Percentiles rank a stretch among this genome's conserved stretches.
Evolutionary conservation across 306 rosid species (phyloP).

Genomic region (Vigna unguiculata): DNA sequence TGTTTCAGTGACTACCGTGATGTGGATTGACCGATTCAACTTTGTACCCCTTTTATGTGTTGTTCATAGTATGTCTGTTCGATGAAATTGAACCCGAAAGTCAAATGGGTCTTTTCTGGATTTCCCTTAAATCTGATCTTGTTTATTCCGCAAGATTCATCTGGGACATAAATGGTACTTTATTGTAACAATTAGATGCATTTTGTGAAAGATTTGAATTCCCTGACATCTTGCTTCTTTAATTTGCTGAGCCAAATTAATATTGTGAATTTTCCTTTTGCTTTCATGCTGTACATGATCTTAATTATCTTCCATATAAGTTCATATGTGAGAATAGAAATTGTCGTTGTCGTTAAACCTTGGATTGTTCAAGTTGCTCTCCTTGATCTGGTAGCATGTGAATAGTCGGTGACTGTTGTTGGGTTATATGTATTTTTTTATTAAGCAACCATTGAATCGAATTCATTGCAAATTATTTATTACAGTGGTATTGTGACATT

Average conservation of each 20-base stretch:
- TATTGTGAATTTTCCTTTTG: slow-evolving; percentile 11
- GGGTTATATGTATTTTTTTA: background rate
- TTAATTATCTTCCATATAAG: slow-evolving; percentile 3
- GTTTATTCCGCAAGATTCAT: slow-evolving; percentile 30
- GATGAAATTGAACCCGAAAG: slow-evolving; percentile 31
- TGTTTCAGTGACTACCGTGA: slow-evolving; percentile 29
- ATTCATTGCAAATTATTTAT: slow-evolving; percentile 26
- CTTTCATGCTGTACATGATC: slow-evolving; percentile 15
- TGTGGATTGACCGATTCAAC: slow-evolving; percentile 29
- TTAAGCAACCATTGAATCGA: background rate
- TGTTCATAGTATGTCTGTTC: slow-evolving; percentile 7
- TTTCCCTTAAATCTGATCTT: slow-evolving; percentile 26
- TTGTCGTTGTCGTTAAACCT: slow-evolving; percentile 19
- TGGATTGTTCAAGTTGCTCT: slow-evolving; percentile 32
- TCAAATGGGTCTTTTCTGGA: slow-evolving; percentile 30
- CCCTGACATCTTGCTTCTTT: slow-evolving; percentile 13
- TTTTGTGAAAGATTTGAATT: slow-evolving; percentile 31
- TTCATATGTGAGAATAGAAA: background rate
- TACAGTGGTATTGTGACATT: slow-evolving; percentile 8
- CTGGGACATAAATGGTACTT: slow-evolving; percentile 3
- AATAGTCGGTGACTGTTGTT: slow-evolving; percentile 1
- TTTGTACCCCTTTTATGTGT: background rate
- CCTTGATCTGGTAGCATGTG: background rate
- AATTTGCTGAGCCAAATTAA: slow-evolving; percentile 10
- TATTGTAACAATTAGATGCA: background rate